Base-by-base conservation (phyloP, 495 filamentous ascomycete species). In the Penicillium lagena region DNA sequence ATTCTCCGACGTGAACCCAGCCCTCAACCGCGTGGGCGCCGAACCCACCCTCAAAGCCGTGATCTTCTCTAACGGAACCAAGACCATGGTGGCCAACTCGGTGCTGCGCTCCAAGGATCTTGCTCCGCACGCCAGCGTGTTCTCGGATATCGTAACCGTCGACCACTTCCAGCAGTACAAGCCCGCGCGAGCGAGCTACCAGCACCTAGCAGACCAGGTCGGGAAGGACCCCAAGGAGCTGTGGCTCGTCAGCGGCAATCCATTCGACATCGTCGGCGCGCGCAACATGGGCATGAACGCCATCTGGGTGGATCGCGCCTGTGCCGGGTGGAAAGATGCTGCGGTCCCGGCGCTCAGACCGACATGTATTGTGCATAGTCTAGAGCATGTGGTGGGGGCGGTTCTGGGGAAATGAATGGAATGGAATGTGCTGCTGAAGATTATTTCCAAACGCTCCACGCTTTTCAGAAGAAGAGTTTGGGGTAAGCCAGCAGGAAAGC, bases 161-260 rank as follows among this genome's bases (percentile, higher is more conserved):
- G 76, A 89, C 35, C 68, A 75, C 1, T 50, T 80, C 13, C 45
- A 65, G 48, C 72, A 64, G 44, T 93, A 77, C 59, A 93, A 95
- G 61, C 89, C 88, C 0, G 72, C 78, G 22, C 75, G 66, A n/a
- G 76, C 71, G 39, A 71, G 72, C 15, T 93, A 93, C 54, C 47
- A 71, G 28, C 70, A 82, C 52, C 59, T 93, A 5, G 71, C 73
- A 1, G 47, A 66, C 43, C 72, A 75, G 36, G 66, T 77, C 9
- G 79, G 77, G 8, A 73, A 71, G 50, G 42, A 55, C 39, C 46
- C 64, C n/a, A 54, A 52, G 0, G 71, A 81, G 17, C 73, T 90
- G 4, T 90, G 83, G 83, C 63, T 93, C 7, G 72, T 93, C 13
- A 87, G 78, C 50, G 75, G 78, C 7, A 95, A 93, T 58, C 82